A percentile compares a stretch with the other conserved stretches of the same genome.
These are phyloP conservation scores for Colletotrichum sp. DNA, from an alignment of 2,329 filamentous ascomycete genomes.

Conservation along the genomic window DNA sequence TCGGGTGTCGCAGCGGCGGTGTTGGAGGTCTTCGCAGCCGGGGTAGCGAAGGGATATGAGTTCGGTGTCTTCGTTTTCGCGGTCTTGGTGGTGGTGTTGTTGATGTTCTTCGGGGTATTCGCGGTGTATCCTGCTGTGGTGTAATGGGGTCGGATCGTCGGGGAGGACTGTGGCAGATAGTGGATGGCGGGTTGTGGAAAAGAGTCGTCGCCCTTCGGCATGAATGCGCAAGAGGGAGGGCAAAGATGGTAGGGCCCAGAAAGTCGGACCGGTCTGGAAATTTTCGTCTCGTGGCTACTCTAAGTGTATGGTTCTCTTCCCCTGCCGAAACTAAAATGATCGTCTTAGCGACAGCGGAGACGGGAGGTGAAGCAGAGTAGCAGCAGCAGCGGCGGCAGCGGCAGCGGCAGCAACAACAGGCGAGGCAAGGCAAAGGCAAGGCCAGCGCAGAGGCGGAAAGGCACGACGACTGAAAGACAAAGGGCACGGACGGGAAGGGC, in stretches of 20 bases:
- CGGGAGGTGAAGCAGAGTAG: not conserved
- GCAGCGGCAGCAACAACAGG: not conserved
- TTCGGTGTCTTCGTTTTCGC: not conserved
- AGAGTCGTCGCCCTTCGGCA: constrained; percentile 21
- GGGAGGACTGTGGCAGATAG: not conserved
- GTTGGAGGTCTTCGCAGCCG: not conserved
- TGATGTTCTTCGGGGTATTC: not conserved
- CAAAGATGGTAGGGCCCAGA: constrained; percentile 7
- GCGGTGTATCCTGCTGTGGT: not conserved
- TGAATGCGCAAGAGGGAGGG: constrained; percentile 18
- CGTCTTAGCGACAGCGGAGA: constrained; percentile 17
- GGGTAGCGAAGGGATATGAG: not conserved
- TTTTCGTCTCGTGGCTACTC: constrained; percentile 14
- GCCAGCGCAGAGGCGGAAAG: not conserved
- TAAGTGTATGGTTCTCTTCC: constrained; percentile 10
- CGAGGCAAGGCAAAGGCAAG: not conserved
- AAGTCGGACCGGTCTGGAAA: constrained; percentile 12
- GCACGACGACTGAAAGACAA: not conserved
- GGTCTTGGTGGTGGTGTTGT: not conserved
- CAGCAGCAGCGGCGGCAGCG: not conserved
- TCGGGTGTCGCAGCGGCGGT: not conserved
- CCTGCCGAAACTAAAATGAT: constrained; percentile 21
- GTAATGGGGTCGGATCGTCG: constrained; percentile 3
- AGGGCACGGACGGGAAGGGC: not conserved
- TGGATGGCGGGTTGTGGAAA: constrained; percentile 13